Evolutionary conservation across 2,329 filamentous ascomycete genomes (phyloP), one percentile per base, ranked within the genome.

Genomic region (Fusarium tricinctum): DNA sequence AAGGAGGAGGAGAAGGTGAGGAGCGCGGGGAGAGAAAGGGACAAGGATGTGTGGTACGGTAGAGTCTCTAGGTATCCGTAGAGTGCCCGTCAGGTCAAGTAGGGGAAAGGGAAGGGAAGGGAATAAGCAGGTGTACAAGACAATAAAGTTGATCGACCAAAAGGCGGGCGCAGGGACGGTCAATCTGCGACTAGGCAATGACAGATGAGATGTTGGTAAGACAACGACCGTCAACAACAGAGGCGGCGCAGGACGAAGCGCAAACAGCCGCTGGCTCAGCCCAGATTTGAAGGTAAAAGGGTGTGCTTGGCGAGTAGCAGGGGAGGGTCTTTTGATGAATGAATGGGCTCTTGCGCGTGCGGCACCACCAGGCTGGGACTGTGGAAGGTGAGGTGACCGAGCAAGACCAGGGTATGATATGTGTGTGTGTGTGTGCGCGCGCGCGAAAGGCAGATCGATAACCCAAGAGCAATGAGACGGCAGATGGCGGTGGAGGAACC

Each of bases 351-450:
- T 50, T 33, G 30, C 30, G 30, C 15, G 35, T 38, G 64, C 51
- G 42, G 67, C 67, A 70, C 63, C 67, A 65, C 67, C 67, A 70
- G 63, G 40, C 58, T 53, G 67, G 67, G 32, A 70, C 58, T 20
- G 58, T 68, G 54, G 56, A 55, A 17, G 58, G 33, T 62, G 48
- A 55, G 47, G 53, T 56, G 53, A 44, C 55, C 47, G 57, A 66
- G 57, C 22, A 48, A 64, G 61, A 65, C 66, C 48, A 30, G 66
- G 66, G 62, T 58, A 39, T 43, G 38, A 47, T 39, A 22, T 60
- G 59, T 43, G n/a, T 44, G 43, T 56, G 55, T 17, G 54, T 42
- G 50, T 32, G 42, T n/a, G n/a, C n/a, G n/a, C 38, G 51, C 35
- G 43, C 35, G 49, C 35, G 58, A 42, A 38, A 35, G 33, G 66